A percentile compares a stretch with the other conserved stretches of the same genome.
phyloP scores from a whole-genome alignment of 1,284 basidiomycete genomes.

The Apiotrichum porosum region DNA sequence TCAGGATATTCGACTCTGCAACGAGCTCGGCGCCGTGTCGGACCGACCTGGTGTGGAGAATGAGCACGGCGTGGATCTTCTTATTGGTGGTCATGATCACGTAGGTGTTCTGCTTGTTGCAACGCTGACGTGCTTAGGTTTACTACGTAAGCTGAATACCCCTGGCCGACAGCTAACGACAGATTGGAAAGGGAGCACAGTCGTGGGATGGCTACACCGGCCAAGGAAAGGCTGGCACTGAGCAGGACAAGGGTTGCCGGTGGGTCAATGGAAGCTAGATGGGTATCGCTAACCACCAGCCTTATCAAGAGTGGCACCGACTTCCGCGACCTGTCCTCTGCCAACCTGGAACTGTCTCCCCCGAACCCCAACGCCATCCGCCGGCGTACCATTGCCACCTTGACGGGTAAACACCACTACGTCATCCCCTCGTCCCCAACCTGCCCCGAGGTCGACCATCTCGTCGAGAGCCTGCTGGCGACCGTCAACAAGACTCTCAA shows the following conservation, averaged over 20 bases:
- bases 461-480: slow-evolving; percentile 64
- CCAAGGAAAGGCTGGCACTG: slow-evolving; percentile 60
- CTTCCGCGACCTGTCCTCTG: slow-evolving; percentile 78
- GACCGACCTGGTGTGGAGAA: slow-evolving; percentile 51
- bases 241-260: slow-evolving; percentile 67
- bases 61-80: slow-evolving; percentile 73
- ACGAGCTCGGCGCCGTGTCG: slow-evolving; percentile 58
- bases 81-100: slow-evolving; percentile 89
- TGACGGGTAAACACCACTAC: slow-evolving; percentile 64
- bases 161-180: too few species aligned
- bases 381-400: slow-evolving; percentile 59
- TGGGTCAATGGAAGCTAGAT: slow-evolving; percentile 42
- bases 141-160: too few species aligned
- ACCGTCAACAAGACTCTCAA: slow-evolving; percentile 67
- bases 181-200: slow-evolving; percentile 68
- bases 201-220: slow-evolving; percentile 68
- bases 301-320: slow-evolving; percentile 84
- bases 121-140: slow-evolving; percentile 14
- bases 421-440: slow-evolving; percentile 61
- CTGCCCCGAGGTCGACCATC: slow-evolving; percentile 56
- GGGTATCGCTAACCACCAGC: slow-evolving; percentile 8
- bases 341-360: slow-evolving; percentile 61
- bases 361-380: slow-evolving; percentile 60
- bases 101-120: slow-evolving; percentile 14
- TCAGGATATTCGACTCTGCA: slow-evolving; percentile 68